Percentiles rank a stretch among this genome's conserved stretches.
These are phyloP conservation scores for Phytophthora macrochlamydospora DNA, from an alignment of 352 stramenopile species.

Conservation along the genomic window DNA sequence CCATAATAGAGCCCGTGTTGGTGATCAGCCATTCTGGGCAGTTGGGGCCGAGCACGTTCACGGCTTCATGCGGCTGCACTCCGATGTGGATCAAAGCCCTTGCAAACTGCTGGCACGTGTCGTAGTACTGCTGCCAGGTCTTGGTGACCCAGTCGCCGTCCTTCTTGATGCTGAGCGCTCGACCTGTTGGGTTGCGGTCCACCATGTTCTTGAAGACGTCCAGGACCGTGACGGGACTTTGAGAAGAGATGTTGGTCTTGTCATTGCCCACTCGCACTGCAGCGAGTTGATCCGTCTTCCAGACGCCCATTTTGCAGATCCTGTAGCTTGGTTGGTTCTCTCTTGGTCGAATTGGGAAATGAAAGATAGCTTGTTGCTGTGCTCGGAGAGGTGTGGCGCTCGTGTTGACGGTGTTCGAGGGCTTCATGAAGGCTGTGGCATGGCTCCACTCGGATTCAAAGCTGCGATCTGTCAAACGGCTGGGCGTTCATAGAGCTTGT, in stretches of 20 bases:
- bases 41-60: conserved; percentile 88
- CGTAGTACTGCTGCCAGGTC: conserved; percentile 81
- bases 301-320: conserved; percentile 22
- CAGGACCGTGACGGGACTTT: conserved; percentile 40
- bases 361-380: conserved; percentile 1
- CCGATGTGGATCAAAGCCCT: conserved; percentile 79
- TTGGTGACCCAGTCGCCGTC: conserved; percentile 55
- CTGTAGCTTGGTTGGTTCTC: neutral
- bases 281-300: conserved; percentile 26
- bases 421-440: no score
- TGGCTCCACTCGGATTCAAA: no score
- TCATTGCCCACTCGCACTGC: conserved; percentile 18
- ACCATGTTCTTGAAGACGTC: conserved; percentile 48
- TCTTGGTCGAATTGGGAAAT: conserved; percentile 1
- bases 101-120: conserved; percentile 66
- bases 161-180: conserved; percentile 50
- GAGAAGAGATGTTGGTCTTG: conserved; percentile 30
- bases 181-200: conserved; percentile 19
- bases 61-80: conserved; percentile 67
- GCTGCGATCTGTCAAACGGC: no score
- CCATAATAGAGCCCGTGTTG: conserved; percentile 80
- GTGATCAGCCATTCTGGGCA: conserved; percentile 87
- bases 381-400: no score
- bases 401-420: no score
- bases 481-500: no score